Evolutionary conservation across 805 yeast species (phyloP).

Genomic region (Candida suzukii): DNA sequence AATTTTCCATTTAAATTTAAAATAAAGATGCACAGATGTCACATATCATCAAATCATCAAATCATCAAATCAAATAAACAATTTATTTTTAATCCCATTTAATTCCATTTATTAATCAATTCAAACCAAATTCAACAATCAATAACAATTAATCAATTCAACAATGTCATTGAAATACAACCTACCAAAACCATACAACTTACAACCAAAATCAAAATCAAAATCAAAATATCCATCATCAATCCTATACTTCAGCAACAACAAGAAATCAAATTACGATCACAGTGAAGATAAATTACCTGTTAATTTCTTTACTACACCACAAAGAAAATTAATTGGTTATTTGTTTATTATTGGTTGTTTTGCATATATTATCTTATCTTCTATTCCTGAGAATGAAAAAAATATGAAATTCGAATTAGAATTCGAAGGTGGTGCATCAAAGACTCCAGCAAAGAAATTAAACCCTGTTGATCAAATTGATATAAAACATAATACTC

Average conservation of each 20-base stretch:
- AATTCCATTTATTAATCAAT: no score
- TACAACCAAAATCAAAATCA: conserved; percentile 17
- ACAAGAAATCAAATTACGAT: conserved; percentile 12
- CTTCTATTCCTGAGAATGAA: background rate
- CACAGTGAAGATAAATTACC: conserved; percentile 15
- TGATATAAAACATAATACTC: no score
- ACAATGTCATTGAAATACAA: conserved; percentile 21
- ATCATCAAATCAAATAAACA: no score
- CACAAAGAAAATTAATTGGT: conserved; percentile 36
- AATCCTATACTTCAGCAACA: no score
- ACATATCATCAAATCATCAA: no score
- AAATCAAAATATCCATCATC: background rate
- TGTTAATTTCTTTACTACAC: conserved; percentile 32
- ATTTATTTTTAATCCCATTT: no score
- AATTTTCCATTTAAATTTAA: no score
- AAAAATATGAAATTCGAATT: background rate
- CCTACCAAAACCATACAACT: conserved; percentile 37
- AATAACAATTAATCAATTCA: no score
- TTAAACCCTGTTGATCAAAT: background rate
- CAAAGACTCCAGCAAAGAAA: no score
- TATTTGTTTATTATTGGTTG: conserved; percentile 28
- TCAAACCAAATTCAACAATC: no score
- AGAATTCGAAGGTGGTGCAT: background rate
- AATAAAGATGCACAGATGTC: no score
- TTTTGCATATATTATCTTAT: conserved; percentile 25